A percentile compares a stretch with the other conserved stretches of the same genome.
phyloP scores from a whole-genome alignment of 2,329 filamentous ascomycete species.

The Neofusicoccum sp. region DNA sequence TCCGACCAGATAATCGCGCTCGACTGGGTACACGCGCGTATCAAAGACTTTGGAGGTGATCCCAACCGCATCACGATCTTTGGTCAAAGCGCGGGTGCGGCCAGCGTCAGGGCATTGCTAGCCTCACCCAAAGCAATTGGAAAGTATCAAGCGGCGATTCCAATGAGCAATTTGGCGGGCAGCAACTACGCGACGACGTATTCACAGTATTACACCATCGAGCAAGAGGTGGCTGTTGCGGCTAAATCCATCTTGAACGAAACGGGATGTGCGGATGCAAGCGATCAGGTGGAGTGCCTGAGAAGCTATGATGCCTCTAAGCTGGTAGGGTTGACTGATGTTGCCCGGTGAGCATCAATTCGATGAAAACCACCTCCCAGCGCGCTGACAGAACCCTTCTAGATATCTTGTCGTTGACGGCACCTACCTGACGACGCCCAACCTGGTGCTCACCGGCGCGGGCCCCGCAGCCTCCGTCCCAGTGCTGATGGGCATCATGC shows the following conservation, averaged over 20 bases:
- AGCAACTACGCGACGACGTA: conserved; percentile 25
- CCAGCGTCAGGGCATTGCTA: conserved; percentile 48
- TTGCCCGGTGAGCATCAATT: conserved; percentile 1
- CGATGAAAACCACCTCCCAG: background rate
- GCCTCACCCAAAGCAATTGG: conserved; percentile 48
- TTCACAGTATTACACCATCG: conserved; percentile 27
- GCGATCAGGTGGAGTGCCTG: conserved; percentile 27
- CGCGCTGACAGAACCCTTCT: background rate
- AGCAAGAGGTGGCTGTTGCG: conserved; percentile 24
- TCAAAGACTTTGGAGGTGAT: conserved; percentile 38
- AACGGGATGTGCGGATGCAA: conserved; percentile 25
- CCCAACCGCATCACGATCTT: conserved; percentile 43
- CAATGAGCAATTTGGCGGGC: conserved; percentile 29
- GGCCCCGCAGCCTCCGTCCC: conserved; percentile 23
- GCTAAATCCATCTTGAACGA: conserved; percentile 26
- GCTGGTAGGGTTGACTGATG: conserved; percentile 20
- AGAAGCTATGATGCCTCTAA: conserved; percentile 24
- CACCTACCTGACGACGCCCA: conserved; percentile 27
- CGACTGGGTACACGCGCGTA: conserved; percentile 48
- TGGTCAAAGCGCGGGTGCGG: conserved; percentile 24
- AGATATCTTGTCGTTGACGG: conserved; percentile 36
- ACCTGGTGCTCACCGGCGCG: conserved; percentile 24
- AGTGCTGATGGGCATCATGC: conserved; percentile 31
- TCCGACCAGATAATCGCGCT: conserved; percentile 51
- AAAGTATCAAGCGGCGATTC: conserved; percentile 51